These are phyloP conservation scores for Trichoderma sp. DNA, from an alignment of 2,329 filamentous ascomycete genomes.

Conservation along the genomic window DNA sequence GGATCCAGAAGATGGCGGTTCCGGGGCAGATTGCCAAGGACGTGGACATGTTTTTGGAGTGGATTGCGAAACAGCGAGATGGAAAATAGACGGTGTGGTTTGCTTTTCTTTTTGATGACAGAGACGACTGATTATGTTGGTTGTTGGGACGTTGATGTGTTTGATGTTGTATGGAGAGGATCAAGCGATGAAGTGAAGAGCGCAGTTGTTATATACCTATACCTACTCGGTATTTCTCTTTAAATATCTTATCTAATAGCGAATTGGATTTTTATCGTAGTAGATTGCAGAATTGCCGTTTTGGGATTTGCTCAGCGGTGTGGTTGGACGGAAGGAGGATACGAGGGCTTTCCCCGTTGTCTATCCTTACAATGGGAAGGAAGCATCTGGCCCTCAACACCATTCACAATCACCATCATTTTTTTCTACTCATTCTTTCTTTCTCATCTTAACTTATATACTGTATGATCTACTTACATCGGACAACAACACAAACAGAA, in stretches of 20 bases:
- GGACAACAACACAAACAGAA: neutral
- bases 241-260: neutral
- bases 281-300: neutral
- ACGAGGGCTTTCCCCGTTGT: neutral
- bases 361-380: neutral
- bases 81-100: slow-evolving; percentile 19
- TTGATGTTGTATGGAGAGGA: neutral
- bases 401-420: neutral
- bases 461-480: neutral
- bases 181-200: neutral
- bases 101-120: neutral
- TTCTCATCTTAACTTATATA: neutral
- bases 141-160: neutral
- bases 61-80: slow-evolving; percentile 50
- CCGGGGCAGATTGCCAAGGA: slow-evolving; percentile 66
- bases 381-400: neutral
- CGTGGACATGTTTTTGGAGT: slow-evolving; percentile 64
- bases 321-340: neutral
- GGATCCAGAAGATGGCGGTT: slow-evolving; percentile 62
- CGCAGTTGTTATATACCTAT: neutral
- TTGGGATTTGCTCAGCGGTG: neutral
- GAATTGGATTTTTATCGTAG: neutral
- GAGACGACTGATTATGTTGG: neutral
- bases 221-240: neutral
- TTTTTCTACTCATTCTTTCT: neutral